Percentiles rank a stretch among this genome's conserved stretches.
These are phyloP conservation scores for Ophiostoma sp. DNA, from an alignment of 2,329 filamentous ascomycete species.

Conservation along the genomic window DNA sequence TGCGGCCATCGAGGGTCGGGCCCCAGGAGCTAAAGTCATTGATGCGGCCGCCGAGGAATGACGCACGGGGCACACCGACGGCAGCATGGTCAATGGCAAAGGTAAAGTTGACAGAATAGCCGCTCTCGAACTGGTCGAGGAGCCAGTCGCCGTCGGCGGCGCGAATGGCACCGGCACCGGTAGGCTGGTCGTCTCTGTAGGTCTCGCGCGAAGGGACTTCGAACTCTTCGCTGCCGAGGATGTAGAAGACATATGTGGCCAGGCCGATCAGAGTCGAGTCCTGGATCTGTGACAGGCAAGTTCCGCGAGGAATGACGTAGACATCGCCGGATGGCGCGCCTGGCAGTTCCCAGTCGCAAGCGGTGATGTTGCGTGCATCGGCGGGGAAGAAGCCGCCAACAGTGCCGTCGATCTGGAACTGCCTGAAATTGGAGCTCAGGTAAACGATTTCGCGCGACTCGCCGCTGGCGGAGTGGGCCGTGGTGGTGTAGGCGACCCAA, in stretches of 20 bases:
- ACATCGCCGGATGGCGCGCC: neutral
- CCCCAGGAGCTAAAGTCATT: conserved; percentile 39
- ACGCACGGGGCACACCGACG: neutral
- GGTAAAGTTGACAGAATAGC: neutral
- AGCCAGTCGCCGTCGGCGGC: neutral
- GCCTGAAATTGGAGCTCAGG: neutral
- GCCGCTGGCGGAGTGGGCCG: neutral
- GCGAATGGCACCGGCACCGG: neutral
- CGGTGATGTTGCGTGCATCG: neutral
- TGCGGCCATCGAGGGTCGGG: conserved; percentile 42
- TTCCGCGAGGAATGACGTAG: neutral
- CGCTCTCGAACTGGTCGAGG: neutral
- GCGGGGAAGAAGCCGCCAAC: neutral
- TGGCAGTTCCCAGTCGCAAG: neutral
- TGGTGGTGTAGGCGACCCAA: neutral
- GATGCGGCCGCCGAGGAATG: neutral
- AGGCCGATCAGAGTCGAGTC: neutral
- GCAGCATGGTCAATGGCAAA: neutral
- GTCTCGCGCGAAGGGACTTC: neutral
- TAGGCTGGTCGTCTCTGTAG: neutral
- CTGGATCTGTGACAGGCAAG: neutral
- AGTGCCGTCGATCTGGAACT: neutral
- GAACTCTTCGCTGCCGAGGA: neutral
- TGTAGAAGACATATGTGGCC: neutral
- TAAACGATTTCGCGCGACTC: neutral